Conservation (phyloP, 2,329 filamentous ascomycete genomes). For the Ascochyta clinopodiicola region DNA sequence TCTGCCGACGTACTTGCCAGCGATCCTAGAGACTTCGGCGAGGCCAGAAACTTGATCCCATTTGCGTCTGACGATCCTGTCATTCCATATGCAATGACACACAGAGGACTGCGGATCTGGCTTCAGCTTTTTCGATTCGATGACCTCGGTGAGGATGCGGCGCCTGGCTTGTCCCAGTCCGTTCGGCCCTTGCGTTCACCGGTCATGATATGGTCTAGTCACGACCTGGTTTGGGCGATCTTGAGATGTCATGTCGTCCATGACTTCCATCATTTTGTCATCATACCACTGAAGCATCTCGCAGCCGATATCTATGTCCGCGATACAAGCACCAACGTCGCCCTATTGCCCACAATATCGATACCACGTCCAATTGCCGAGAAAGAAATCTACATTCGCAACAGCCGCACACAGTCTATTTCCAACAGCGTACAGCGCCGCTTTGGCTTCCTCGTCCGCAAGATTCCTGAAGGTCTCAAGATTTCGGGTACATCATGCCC, state of each 20-base stretch:
- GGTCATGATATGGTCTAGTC: slow-evolving; percentile 14
- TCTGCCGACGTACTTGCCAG: slow-evolving; percentile 18
- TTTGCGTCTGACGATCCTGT: slow-evolving; percentile 17
- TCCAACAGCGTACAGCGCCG: slow-evolving; percentile 7
- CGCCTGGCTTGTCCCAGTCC: not conserved
- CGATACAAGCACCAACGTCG: slow-evolving; percentile 12
- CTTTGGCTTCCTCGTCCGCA: slow-evolving; percentile 21
- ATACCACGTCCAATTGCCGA: not conserved
- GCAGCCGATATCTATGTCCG: slow-evolving; percentile 16
- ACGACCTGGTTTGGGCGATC: slow-evolving; percentile 14
- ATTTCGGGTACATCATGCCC: not conserved
- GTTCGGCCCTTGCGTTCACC: slow-evolving; percentile 14
- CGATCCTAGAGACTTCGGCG: slow-evolving; percentile 18
- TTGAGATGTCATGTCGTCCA: slow-evolving; percentile 17
- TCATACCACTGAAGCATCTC: slow-evolving; percentile 15
- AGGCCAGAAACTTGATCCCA: slow-evolving; percentile 9
- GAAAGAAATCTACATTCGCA: slow-evolving; percentile 23
- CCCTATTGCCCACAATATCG: not conserved
- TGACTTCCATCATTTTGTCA: slow-evolving; percentile 17
- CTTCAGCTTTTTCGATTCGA: slow-evolving; percentile 3
- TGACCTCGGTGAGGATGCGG: not conserved
- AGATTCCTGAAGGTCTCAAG: not conserved
- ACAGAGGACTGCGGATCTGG: slow-evolving; percentile 21
- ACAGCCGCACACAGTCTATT: slow-evolving; percentile 9
- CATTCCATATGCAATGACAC: slow-evolving; percentile 20